Evolutionary conservation across 1,284 basidiomycete genomes (phyloP).

Genomic region (Phlebopus sp.): DNA sequence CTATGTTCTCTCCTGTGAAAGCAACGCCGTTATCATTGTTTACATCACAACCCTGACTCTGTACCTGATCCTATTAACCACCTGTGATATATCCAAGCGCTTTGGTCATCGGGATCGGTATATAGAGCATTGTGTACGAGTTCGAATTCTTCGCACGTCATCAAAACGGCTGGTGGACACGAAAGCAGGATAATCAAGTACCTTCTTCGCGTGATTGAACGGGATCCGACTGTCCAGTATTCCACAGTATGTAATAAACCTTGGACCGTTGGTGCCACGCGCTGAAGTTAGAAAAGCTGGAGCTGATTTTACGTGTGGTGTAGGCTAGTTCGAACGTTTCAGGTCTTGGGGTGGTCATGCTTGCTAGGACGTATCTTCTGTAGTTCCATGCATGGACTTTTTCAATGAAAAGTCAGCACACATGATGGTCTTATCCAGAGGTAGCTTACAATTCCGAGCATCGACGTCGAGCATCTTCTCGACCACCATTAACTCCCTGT

Average conservation of each 20-base stretch:
- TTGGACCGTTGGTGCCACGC: slow-evolving; percentile 98
- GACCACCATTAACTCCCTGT: slow-evolving; percentile 78
- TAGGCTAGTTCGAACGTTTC: slow-evolving; percentile 69
- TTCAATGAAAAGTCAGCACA: slow-evolving; percentile 4
- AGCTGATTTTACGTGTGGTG: slow-evolving; percentile 87
- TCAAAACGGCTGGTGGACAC: not conserved
- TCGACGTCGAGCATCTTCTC: slow-evolving; percentile 90
- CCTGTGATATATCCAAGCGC: slow-evolving; percentile 96
- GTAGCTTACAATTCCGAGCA: slow-evolving; percentile 81
- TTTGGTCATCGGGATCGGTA: slow-evolving; percentile 95
- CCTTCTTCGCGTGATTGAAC: slow-evolving; percentile 63
- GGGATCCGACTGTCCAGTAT: slow-evolving; percentile 48
- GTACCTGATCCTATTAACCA: slow-evolving; percentile 86
- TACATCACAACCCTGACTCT: slow-evolving; percentile 13
- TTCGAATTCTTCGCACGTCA: slow-evolving; percentile 70
- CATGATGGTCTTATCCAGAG: not conserved
- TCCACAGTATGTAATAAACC: slow-evolving; percentile 71
- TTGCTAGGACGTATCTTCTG: slow-evolving; percentile 76
- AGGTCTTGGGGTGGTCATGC: slow-evolving; percentile 57
- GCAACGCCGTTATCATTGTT: not conserved
- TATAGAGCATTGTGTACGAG: slow-evolving; percentile 93
- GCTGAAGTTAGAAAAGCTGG: slow-evolving; percentile 96
- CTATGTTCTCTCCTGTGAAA: slow-evolving; percentile 50
- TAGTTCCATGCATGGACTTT: slow-evolving; percentile 93
- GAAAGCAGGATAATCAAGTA: slow-evolving; percentile 27